Evolutionary conservation across 805 yeast species (phyloP), one percentile per base, ranked within the genome.

Genomic region (Saccharomycopsis fibuligera): DNA sequence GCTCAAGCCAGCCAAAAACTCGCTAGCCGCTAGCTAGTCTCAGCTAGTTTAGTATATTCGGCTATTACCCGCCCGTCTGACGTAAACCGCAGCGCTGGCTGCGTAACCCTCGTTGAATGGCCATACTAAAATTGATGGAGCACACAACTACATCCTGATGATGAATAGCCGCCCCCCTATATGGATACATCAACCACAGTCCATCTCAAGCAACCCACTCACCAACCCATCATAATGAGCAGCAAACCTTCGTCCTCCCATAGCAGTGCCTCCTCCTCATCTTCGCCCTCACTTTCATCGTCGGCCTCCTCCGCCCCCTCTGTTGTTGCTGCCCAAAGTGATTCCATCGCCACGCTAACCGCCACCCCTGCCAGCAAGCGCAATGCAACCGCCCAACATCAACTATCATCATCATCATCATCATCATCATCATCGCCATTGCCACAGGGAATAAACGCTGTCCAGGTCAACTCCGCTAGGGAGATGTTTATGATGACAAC

Each of bases 401-500:
- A n/a, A n/a, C n/a, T n/a, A n/a, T n/a, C n/a, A n/a, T n/a, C n/a
- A n/a, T n/a, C n/a, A n/a, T n/a, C n/a, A n/a, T n/a, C n/a, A n/a
- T n/a, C n/a, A n/a, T n/a, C n/a, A n/a, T n/a, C n/a, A n/a, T n/a
- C n/a, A n/a, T n/a, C n/a, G n/a, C n/a, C n/a, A n/a, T n/a, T n/a
- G n/a, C n/a, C n/a, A n/a, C n/a, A n/a, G n/a, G 78, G 82, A 2
- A 76, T 82, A 29, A 68, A 71, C 33, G 77, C 82, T 0, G 67
- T 78, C 3, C 81, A 80, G 53, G 68, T 82, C 3, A 71, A 71
- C 53, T 63, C 75, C 24, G 91, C 91, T 2, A 68, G 89, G 48
- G 80, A 81, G 56, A 73, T 83, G 80, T 79, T 74, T 41, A 58
- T 58, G 30, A 47, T 73, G 41, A 78, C 78, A 35, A 70, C 79